Base-by-base conservation (phyloP, 345 rosid genomes). In the Syzygium oleosum region DNA sequence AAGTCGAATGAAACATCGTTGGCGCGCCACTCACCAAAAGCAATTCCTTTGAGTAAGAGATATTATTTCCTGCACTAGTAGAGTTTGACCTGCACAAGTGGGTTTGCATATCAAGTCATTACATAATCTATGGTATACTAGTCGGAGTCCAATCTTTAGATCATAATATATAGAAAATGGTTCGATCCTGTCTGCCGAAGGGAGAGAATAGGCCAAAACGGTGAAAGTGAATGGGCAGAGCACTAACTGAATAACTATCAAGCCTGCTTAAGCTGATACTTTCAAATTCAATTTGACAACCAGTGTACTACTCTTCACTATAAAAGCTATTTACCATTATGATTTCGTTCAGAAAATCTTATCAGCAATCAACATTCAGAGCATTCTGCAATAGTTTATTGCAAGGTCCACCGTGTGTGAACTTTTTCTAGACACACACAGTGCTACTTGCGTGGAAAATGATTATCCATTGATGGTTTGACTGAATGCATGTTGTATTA, bases 11-110 rank as follows among this genome's bases (percentile, higher is more conserved):
- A 16, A 65, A 65, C 78, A 31, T 2, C 0, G 3, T 4, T 3
- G 43, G 12, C 12, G 1, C 2, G 73, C 43, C 17, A 89, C 94
- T 87, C 89, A 95, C 98, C 94, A 85, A 56, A 27, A 91, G 88
- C 84, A 95, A 89, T 86, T 93, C 91, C 78, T 92, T 90, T 51
- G 94, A 91, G 12, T 65, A 89, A 65, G 95, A 93, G 38, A 88
- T 85, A 85, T 90, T 92, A 29, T 91, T 80, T 58, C 88, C 88
- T 73, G 88, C 92, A 87, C 89, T 63, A 31, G 87, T 89, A 21
- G 94, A 84, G 87, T 90, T 88, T 31, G 95, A 91, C 91, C 96
- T 95, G 93, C 88, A 90, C 38, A 63, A 14, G 38, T 63, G 38
- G 9, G 29, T 63, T 6, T 15, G 19, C 34, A 63, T 6, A 63